phyloP scores from a whole-genome alignment of 2,329 filamentous ascomycete genomes.

The Alternaria incomplexa region DNA sequence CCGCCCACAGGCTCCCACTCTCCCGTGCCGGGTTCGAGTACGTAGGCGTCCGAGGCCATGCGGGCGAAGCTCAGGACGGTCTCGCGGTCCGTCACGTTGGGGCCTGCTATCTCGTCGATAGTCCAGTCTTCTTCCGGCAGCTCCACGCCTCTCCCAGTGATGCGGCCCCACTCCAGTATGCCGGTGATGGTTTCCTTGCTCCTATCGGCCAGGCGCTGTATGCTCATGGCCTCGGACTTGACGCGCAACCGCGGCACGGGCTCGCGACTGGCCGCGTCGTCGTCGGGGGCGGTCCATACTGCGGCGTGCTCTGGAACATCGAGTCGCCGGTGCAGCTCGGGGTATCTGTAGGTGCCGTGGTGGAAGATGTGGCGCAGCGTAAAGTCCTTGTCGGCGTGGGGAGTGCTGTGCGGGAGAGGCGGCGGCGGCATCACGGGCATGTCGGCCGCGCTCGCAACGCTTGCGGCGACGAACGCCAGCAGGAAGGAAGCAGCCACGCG shows the following conservation, averaged over 20 bases:
- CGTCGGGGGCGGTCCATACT: conserved; percentile 68
- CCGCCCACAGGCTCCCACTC: conserved; percentile 77
- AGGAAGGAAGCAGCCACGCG: conserved; percentile 69
- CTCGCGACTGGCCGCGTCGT: conserved; percentile 49
- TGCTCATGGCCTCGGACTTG: conserved; percentile 69
- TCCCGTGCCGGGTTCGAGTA: conserved; percentile 70
- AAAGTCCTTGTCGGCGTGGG: conserved; percentile 37
- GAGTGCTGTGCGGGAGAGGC: conserved; percentile 27
- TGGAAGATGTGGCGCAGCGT: conserved; percentile 87
- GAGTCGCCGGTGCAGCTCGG: conserved; percentile 75
- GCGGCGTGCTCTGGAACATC: conserved; percentile 70
- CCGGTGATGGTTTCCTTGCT: conserved; percentile 77
- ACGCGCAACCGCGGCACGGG: conserved; percentile 56
- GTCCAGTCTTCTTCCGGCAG: conserved; percentile 81
- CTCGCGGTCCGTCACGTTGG: conserved; percentile 83
- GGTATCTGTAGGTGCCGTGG: conserved; percentile 81
- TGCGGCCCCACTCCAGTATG: conserved; percentile 74
- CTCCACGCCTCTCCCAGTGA: conserved; percentile 69
- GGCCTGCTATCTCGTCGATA: conserved; percentile 76
- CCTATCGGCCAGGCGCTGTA: conserved; percentile 82
- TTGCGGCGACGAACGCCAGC: conserved; percentile 69
- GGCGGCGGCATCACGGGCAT: conserved; percentile 35
- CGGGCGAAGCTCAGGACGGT: conserved; percentile 84
- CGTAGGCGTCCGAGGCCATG: conserved; percentile 91
- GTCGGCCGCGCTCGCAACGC: conserved; percentile 48